phyloP scores from a whole-genome alignment of 306 rosid genomes.

The Hylodesmum podocarpum region DNA sequence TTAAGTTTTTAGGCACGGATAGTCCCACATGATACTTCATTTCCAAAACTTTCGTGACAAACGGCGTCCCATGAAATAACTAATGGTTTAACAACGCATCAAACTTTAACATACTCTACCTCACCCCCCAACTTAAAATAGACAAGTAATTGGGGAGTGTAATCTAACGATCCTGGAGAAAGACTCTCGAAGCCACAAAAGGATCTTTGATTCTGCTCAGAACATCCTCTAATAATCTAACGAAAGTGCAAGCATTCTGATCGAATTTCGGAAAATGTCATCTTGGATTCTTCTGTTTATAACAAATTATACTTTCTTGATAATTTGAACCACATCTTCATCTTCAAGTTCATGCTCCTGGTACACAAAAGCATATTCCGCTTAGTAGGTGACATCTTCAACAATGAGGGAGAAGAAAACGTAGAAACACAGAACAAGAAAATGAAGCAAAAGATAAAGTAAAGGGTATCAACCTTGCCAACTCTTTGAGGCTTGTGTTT shows the following conservation, averaged over 20 bases:
- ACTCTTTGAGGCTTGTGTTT: slow-evolving; percentile 99
- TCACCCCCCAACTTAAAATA: slow-evolving; percentile 16
- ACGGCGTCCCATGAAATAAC: slow-evolving; percentile 22
- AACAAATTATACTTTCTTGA: slow-evolving; percentile 72
- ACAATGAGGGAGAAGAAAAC: not conserved
- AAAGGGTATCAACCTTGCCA: slow-evolving; percentile 64
- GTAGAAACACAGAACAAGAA: not conserved
- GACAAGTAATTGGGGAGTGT: slow-evolving; percentile 15
- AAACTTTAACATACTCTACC: slow-evolving; percentile 30
- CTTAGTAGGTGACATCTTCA: slow-evolving; percentile 15
- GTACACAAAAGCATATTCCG: slow-evolving; percentile 9
- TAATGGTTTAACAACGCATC: slow-evolving; percentile 35
- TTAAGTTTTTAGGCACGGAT: not conserved
- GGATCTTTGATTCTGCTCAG: slow-evolving; percentile 9
- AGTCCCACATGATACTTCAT: not conserved
- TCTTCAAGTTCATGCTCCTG: slow-evolving; percentile 97
- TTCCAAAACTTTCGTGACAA: slow-evolving; percentile 11
- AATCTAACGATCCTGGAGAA: slow-evolving; percentile 13
- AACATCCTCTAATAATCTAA: slow-evolving; percentile 1
- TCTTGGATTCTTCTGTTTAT: not conserved
- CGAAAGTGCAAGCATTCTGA: slow-evolving; percentile 2
- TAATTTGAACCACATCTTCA: slow-evolving; percentile 97
- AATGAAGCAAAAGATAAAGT: not conserved
- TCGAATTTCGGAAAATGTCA: not conserved
- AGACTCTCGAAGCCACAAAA: not conserved